phyloP scores from a whole-genome alignment of 176 grass and related monocot species.

The Triticum urartu region DNA sequence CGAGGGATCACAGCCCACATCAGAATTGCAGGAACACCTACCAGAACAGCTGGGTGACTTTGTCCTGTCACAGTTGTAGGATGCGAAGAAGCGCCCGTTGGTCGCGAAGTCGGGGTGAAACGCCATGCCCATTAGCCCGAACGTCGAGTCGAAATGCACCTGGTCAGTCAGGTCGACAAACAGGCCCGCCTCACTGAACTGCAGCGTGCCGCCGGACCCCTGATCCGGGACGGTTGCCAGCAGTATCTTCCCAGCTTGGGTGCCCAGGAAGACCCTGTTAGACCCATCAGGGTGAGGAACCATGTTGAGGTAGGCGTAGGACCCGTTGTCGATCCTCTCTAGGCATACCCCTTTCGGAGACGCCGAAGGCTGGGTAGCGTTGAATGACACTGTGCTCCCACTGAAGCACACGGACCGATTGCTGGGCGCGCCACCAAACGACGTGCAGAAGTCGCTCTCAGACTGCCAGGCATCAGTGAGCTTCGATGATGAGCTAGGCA shows the following conservation, averaged over 20 bases:
- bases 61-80: conserved; percentile 89
- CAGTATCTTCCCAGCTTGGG: conserved; percentile 83
- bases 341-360: conserved; percentile 77
- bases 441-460: conserved; percentile 61
- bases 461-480: conserved; percentile 77
- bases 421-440: conserved; percentile 50
- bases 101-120: conserved; percentile 75
- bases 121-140: conserved; percentile 89
- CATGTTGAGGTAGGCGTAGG: conserved; percentile 86
- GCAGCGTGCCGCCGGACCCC: conserved; percentile 64
- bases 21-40: conserved; percentile 83
- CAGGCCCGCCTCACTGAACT: conserved; percentile 42
- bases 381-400: conserved; percentile 61
- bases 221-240: conserved; percentile 75
- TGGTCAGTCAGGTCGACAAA: conserved; percentile 93
- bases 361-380: conserved; percentile 36
- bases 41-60: conserved; percentile 60
- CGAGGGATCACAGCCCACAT: conserved; percentile 76
- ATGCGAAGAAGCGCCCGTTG: conserved; percentile 91
- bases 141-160: conserved; percentile 61
- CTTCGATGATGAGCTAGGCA: conserved; percentile 40
- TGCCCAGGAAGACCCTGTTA: conserved; percentile 72
- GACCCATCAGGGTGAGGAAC: conserved; percentile 87
- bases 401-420: conserved; percentile 58
- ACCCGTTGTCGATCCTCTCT: conserved; percentile 71